Base-by-base conservation (phyloP, 805 yeast species). In the Pichia occidentalis region DNA sequence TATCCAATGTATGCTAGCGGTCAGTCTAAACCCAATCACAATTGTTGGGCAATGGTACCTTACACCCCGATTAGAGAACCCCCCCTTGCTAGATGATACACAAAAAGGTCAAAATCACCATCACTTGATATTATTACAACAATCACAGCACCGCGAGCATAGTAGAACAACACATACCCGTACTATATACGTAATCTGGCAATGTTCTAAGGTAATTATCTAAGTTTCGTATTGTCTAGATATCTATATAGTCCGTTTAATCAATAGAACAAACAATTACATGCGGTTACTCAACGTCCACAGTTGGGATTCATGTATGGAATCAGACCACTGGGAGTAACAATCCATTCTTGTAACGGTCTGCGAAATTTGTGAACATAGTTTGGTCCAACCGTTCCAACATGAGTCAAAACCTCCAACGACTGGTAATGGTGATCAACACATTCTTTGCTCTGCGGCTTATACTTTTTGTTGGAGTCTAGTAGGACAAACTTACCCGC, bases 311-410 rank as follows among this genome's bases (percentile, higher is more conserved):
- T 58, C 4, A 54, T 30, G 16, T 48, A 47, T 1, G 63, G 55
- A 8, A 59, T 40, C 32, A 59, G 42, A 0, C 63, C 64, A 34
- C 49, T 47, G 0, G 63, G 59, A 33, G 57, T 54, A 12, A 59
- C 63, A 9, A 60, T 44, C 48, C 57, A 60, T 41, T 60, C 64
- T 32, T 57, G 62, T 24, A 59, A 35, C 19, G 46, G 47, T 16
- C 64, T 42, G 17, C 36, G 39, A 6, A 39, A 43, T 9, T 32
- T 32, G 19, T 49, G 49, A 3, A 24, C 23, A 32, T 45, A 45
- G 8, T 26, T 28, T 2, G 29, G 28, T 6, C 46, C 50, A 18
- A 28, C 43, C 6, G 23, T 36, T 3, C 28, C 20, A 9, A 45
- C n/a, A 34, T 40, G 48, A 4, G 44, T 29, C n/a, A 44, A 20